Evolutionary conservation across 768 basidiomycete species (phyloP).

Genomic region (Russula sp.): DNA sequence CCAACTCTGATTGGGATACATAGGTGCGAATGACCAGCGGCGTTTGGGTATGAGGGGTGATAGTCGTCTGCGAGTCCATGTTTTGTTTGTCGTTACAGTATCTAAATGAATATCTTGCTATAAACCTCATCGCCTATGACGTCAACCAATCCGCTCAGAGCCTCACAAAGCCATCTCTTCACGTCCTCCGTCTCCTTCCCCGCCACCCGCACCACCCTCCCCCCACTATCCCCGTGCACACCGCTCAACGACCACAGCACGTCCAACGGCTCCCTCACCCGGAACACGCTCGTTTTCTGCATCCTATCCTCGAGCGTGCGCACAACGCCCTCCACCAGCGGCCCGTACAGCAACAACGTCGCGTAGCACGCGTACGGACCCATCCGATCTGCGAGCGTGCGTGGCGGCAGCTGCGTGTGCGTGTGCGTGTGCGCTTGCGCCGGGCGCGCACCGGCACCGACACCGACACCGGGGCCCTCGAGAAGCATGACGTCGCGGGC

Average conservation of each 20-base stretch:
- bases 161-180: constrained; percentile 58
- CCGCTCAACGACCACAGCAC: constrained; percentile 80
- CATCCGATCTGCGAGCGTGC: constrained; percentile 54
- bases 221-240: constrained; percentile 39
- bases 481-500: constrained; percentile 77
- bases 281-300: constrained; percentile 56
- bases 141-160: constrained; percentile 45
- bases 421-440: not conserved
- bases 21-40: constrained; percentile 63
- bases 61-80: constrained; percentile 59
- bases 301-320: constrained; percentile 45
- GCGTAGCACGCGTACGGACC: constrained; percentile 88
- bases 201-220: constrained; percentile 65
- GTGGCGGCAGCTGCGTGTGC: constrained; percentile 31
- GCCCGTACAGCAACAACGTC: constrained; percentile 75
- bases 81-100: not conserved
- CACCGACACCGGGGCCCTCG: constrained; percentile 33
- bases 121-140: constrained; percentile 61
- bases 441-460: not conserved
- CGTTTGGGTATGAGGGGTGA: constrained; percentile 74
- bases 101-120: constrained; percentile 51
- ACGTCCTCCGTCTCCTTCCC: constrained; percentile 74
- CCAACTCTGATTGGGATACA: constrained; percentile 53
- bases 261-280: constrained; percentile 43
- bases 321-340: constrained; percentile 45